phyloP scores from a whole-genome alignment of 495 filamentous ascomycete genomes.

The Viridothelium virens region DNA sequence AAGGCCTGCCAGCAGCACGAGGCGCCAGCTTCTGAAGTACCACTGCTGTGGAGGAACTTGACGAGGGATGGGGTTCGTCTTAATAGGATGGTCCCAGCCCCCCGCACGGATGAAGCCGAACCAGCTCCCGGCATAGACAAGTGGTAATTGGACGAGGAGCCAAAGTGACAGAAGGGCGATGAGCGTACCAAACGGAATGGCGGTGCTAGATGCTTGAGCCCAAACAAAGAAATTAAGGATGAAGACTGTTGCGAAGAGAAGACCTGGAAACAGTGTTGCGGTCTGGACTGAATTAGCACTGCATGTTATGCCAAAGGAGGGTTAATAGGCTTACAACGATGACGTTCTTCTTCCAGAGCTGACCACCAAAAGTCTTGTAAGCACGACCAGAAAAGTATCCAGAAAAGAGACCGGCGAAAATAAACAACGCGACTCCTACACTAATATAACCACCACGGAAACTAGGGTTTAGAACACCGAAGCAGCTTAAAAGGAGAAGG shows the following conservation, averaged over 20 bases:
- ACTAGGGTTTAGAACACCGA: slow-evolving; percentile 82
- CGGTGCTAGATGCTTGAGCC: slow-evolving; percentile 85
- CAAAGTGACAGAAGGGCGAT: slow-evolving; percentile 70
- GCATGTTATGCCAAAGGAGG: not conserved
- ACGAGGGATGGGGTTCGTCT: slow-evolving; percentile 64
- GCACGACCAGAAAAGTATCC: slow-evolving; percentile 86
- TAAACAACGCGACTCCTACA: slow-evolving; percentile 76
- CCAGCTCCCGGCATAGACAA: slow-evolving; percentile 82
- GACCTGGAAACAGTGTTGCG: slow-evolving; percentile 73
- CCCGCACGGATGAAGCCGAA: slow-evolving; percentile 59
- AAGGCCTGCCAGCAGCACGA: slow-evolving; percentile 67
- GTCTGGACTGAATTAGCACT: slow-evolving; percentile 41
- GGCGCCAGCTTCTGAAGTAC: slow-evolving; percentile 59
- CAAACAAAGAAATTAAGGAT: slow-evolving; percentile 89
- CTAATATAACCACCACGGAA: slow-evolving; percentile 89
- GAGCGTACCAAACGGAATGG: slow-evolving; percentile 80
- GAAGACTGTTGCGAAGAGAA: slow-evolving; percentile 72
- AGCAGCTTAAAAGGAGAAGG: slow-evolving; percentile 67
- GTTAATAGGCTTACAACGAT: slow-evolving; percentile 46
- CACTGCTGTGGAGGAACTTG: slow-evolving; percentile 74
- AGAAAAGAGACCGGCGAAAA: slow-evolving; percentile 82
- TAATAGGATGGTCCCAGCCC: slow-evolving; percentile 82
- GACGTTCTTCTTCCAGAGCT: slow-evolving; percentile 72
- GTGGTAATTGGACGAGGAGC: slow-evolving; percentile 82
- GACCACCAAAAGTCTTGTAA: slow-evolving; percentile 80